These are phyloP conservation scores for Fistulifera pelliculosa DNA, from an alignment of 108 stramenopile species.

Conservation along the genomic window DNA sequence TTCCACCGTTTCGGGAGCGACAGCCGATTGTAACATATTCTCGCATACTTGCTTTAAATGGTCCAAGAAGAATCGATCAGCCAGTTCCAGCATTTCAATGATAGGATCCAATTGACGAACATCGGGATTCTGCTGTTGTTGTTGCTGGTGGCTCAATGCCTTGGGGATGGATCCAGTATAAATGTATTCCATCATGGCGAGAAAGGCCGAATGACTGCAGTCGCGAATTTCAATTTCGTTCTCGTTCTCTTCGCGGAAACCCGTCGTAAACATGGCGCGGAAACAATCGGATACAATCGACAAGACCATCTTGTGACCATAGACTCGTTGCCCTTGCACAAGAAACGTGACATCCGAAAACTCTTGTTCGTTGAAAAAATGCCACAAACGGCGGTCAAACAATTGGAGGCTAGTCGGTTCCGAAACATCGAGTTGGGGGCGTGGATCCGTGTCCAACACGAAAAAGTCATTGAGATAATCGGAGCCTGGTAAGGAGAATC, in stretches of 20 bases:
- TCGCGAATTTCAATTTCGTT: conserved; percentile 80
- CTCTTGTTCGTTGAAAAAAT: conserved; percentile 80
- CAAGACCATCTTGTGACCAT: conserved; percentile 84
- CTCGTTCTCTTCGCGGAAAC: conserved; percentile 66
- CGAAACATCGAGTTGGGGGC: conserved; percentile 49
- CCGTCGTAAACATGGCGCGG: conserved; percentile 86
- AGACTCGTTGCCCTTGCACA: conserved; percentile 74
- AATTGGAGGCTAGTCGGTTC: conserved; percentile 59
- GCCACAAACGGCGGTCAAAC: conserved; percentile 47
- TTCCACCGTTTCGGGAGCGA: conserved; percentile 65
- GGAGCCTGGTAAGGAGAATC: conserved; percentile 2
- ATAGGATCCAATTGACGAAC: conserved; percentile 27
- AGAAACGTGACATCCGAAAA: conserved; percentile 90
- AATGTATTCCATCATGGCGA: conserved; percentile 84
- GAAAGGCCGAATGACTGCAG: conserved; percentile 68
- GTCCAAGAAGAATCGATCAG: conserved; percentile 90
- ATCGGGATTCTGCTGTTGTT: neutral
- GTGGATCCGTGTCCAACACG: conserved; percentile 85
- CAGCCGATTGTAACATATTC: conserved; percentile 40
- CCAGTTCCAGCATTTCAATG: conserved; percentile 78
- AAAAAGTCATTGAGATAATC: conserved; percentile 82
- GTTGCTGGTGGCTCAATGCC: conserved; percentile 9
- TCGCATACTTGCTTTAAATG: conserved; percentile 87
- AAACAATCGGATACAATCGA: conserved; percentile 82
- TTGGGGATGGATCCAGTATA: conserved; percentile 73